Percentiles rank a stretch among this genome's conserved stretches.
Evolutionary conservation across 148 eudicot species (phyloP).

Genomic region (Pouteria glomerata): DNA sequence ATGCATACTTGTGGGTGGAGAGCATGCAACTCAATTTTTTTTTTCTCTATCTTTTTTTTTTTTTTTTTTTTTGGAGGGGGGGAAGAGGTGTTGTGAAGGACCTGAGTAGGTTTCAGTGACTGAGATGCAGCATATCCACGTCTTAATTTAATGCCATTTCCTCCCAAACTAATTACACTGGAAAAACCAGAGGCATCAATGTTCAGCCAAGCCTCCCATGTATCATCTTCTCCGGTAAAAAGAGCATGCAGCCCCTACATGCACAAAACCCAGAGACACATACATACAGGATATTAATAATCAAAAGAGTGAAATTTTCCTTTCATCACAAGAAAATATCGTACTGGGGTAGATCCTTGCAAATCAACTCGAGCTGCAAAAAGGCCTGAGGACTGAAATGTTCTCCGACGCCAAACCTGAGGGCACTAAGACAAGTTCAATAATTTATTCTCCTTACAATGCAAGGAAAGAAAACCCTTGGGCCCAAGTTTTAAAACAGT

Average conservation of each 20-base stretch:
- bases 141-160: conserved; percentile 70
- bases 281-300: not conserved
- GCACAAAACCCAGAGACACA: conserved; percentile 9
- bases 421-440: conserved; percentile 7
- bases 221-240: conserved; percentile 91
- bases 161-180: conserved; percentile 52
- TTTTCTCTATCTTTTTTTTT: no score
- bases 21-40: no score
- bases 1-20: no score
- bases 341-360: conserved; percentile 87
- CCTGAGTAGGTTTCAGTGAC: conserved; percentile 93
- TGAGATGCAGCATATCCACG: conserved; percentile 90
- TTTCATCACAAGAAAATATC: conserved; percentile 17
- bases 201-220: conserved; percentile 98
- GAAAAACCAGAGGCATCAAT: conserved; percentile 83
- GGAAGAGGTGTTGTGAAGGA: no score
- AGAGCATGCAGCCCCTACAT: conserved; percentile 87
- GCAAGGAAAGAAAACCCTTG: not conserved
- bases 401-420: conserved; percentile 96
- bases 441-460: not conserved
- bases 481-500: not conserved
- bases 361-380: conserved; percentile 97
- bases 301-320: not conserved
- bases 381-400: conserved; percentile 92
- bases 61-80: no score